Percentiles rank a stretch among this genome's conserved stretches.
Evolutionary conservation across 73 alveolate genomes (phyloP).

Genomic region (Uronychia binucleata): DNA sequence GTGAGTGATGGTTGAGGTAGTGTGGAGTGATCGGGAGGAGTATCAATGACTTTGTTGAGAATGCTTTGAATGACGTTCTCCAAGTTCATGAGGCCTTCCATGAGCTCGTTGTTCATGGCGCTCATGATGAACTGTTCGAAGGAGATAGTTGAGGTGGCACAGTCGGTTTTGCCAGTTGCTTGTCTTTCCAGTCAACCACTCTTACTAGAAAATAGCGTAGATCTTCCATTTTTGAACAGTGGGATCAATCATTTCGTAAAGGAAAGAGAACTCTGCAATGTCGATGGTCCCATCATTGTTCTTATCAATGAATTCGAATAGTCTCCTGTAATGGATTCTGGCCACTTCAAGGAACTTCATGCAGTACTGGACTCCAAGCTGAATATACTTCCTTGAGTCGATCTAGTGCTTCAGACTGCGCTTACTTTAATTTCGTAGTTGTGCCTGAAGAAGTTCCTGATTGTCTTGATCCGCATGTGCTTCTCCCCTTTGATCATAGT

Average conservation of each 20-base stretch:
- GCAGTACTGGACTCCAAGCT: not conserved
- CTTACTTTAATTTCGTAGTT: conserved; percentile 21
- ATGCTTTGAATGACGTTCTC: not conserved
- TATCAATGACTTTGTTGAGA: no score
- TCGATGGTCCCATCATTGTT: conserved; percentile 30
- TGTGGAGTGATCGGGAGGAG: no score
- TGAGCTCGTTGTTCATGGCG: conserved; percentile 30
- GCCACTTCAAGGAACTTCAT: not conserved
- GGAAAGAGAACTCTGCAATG: conserved; percentile 14
- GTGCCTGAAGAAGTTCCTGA: conserved; percentile 28
- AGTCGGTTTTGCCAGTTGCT: conserved; percentile 17
- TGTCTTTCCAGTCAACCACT: not conserved
- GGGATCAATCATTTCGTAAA: conserved; percentile 6
- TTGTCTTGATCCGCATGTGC: conserved; percentile 11
- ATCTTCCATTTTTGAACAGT: conserved; percentile 21
- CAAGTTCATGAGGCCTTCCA: conserved; percentile 13
- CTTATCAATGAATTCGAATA: conserved; percentile 17
- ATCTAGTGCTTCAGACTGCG: not conserved
- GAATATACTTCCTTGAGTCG: conserved; percentile 1
- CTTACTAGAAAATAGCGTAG: conserved; percentile 30
- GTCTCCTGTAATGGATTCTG: conserved; percentile 16
- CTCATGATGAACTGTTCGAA: conserved; percentile 20
- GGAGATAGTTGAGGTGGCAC: not conserved
- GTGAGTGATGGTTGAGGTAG: no score
- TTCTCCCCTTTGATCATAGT: conserved; percentile 7